Evolutionary conservation across 2,329 filamentous ascomycete genomes (phyloP).

Genomic region (Chalaropsis ovoidea): DNA sequence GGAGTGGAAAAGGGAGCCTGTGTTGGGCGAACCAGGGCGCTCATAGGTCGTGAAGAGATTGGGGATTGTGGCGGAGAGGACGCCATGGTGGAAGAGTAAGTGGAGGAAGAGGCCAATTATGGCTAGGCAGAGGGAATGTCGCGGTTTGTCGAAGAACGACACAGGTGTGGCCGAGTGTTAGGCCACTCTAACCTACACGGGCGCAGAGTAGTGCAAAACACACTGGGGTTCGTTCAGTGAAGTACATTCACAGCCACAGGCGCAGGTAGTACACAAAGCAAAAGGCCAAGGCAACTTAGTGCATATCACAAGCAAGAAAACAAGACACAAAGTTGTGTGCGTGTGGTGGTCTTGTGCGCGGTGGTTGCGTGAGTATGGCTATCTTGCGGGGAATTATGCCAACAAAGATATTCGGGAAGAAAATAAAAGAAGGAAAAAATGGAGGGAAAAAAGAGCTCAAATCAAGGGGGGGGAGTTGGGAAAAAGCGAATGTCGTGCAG

Average conservation of each 20-base stretch:
- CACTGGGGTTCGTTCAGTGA: neutral
- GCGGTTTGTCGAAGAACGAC: neutral
- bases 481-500: slow-evolving; percentile 14
- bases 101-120: neutral
- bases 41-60: slow-evolving; percentile 59
- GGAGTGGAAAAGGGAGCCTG: slow-evolving; percentile 35
- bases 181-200: neutral
- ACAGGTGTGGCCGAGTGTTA: neutral
- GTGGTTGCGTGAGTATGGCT: neutral
- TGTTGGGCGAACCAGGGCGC: slow-evolving; percentile 61
- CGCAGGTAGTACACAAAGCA: slow-evolving; percentile 4
- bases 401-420: neutral
- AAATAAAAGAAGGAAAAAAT: slow-evolving; percentile 2
- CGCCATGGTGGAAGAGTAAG: slow-evolving; percentile 42
- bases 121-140: neutral
- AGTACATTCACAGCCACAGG: neutral
- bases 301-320: slow-evolving; percentile 7
- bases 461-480: neutral
- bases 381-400: slow-evolving; percentile 13
- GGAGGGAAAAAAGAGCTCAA: slow-evolving; percentile 1
- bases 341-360: neutral
- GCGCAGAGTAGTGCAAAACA: neutral
- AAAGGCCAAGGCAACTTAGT: neutral
- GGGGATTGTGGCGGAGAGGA: slow-evolving; percentile 61
- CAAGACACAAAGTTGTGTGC: neutral